Evolutionary conservation across 2,329 filamentous ascomycete species (phyloP), one percentile per base, ranked within the genome.

Genomic region (Talaromyces pinophilus): DNA sequence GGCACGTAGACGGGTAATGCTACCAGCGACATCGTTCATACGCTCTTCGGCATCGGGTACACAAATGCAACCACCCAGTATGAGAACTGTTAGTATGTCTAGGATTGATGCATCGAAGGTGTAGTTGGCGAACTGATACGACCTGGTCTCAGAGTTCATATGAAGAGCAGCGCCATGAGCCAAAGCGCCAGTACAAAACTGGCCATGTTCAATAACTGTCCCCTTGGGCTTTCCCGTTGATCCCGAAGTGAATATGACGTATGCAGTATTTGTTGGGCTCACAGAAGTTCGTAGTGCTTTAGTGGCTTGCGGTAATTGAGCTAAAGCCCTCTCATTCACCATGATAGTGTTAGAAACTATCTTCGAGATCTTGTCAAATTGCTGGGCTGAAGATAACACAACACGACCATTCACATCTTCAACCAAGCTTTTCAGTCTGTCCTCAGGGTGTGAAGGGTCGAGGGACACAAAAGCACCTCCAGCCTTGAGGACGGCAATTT

Each of bases 131-230:
- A 86, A 82, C 66, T 87, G 84, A 74, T 89, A 80, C 3, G 88
- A 84, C 4, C 89, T 82, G 11, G 86, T 87, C 75, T 75, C 5
- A 72, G 77, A 59, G 79, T 80, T 61, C 87, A 85, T 76, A 30
- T 81, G 78, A 1, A 88, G 75, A 0, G 82, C 81, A 0, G 81
- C 76, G 0, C 81, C 84, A 70, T 88, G 84, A 0, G 82, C 81
- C 2, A 82, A 71, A 57, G 86, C 83, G 0, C 82, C 81, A 0
- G 86, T 86, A 1, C 85, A 85, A 0, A 90, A 79, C 0, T 86
- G 83, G 0, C 79, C 78, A 70, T 91, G 89, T 7, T 85, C 85
- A 67, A 90, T 86, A 19, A 88, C 85, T 13, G 88, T 85, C 1
- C 87, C 88, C 66, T 87, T 87, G 0, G 86, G 85, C 61, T 82